phyloP scores from a whole-genome alignment of 2,329 filamentous ascomycete species.

The Sarocladium brachiariae region DNA sequence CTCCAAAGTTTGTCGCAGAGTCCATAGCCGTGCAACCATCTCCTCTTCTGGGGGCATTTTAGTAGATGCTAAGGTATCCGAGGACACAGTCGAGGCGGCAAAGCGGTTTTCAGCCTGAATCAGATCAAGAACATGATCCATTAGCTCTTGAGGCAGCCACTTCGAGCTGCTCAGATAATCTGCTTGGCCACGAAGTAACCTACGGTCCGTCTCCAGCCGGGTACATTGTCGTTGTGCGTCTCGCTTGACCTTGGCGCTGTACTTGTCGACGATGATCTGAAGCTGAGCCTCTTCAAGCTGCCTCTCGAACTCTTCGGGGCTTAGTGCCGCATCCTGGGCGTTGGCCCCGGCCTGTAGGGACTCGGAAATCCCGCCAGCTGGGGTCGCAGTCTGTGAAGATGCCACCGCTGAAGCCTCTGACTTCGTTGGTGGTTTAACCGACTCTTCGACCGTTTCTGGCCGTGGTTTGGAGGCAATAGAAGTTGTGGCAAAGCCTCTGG shows the following conservation, averaged over 20 bases:
- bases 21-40: slow-evolving; percentile 74
- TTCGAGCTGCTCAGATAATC: slow-evolving; percentile 63
- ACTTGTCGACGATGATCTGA: slow-evolving; percentile 78
- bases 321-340: slow-evolving; percentile 44
- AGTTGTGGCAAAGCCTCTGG: slow-evolving; percentile 87
- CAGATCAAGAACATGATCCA: slow-evolving; percentile 71
- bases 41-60: slow-evolving; percentile 68
- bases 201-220: slow-evolving; percentile 77
- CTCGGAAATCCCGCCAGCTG: slow-evolving; percentile 2
- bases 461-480: slow-evolving; percentile 80
- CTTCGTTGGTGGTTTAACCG: slow-evolving; percentile 22
- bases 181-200: slow-evolving; percentile 72
- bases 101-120: slow-evolving; percentile 59
- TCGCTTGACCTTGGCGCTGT: slow-evolving; percentile 69
- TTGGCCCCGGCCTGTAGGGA: slow-evolving; percentile 7
- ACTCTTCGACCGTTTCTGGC: slow-evolving; percentile 40
- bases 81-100: slow-evolving; percentile 40
- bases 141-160: slow-evolving; percentile 75
- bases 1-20: slow-evolving; percentile 64
- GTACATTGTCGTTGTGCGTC: slow-evolving; percentile 71
- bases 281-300: slow-evolving; percentile 88
- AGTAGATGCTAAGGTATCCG: slow-evolving; percentile 35
- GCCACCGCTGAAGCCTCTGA: slow-evolving; percentile 19
- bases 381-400: slow-evolving; percentile 9
- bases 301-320: slow-evolving; percentile 81